Evolutionary conservation across 2,329 filamentous ascomycete genomes (phyloP).

Genomic region (Emmonsia crescens): DNA sequence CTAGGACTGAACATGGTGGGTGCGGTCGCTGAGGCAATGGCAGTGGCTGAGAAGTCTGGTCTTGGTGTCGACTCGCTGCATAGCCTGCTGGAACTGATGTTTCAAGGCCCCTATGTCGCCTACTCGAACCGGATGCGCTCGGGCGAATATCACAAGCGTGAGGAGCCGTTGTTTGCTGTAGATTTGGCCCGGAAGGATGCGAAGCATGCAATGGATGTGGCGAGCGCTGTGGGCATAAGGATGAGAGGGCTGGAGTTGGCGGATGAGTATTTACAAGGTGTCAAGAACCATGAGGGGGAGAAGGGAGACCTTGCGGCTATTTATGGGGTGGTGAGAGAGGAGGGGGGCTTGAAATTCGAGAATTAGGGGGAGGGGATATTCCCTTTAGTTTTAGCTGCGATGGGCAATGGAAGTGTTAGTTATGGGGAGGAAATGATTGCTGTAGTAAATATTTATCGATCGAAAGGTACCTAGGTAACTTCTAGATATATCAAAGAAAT

Average conservation of each 20-base stretch:
- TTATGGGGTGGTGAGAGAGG: constrained; percentile 67
- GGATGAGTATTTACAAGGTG: constrained; percentile 56
- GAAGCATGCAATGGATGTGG: constrained; percentile 60
- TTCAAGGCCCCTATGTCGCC: constrained; percentile 62
- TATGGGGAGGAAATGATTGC: not conserved
- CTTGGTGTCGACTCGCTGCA: constrained; percentile 61
- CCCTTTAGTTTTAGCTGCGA: not conserved
- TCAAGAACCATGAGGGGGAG: constrained; percentile 58
- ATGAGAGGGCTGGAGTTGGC: constrained; percentile 56
- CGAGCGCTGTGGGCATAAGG: constrained; percentile 49
- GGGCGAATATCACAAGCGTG: constrained; percentile 65
- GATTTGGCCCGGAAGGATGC: constrained; percentile 77
- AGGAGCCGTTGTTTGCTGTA: constrained; percentile 71
- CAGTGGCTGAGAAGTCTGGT: constrained; percentile 69
- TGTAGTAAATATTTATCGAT: too few species aligned
- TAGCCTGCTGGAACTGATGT: constrained; percentile 59
- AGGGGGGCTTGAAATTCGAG: constrained; percentile 64
- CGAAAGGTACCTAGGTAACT: not conserved
- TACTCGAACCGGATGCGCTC: constrained; percentile 64
- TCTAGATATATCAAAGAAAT: not conserved
- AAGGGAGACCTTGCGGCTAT: constrained; percentile 72
- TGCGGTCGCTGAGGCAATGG: constrained; percentile 65
- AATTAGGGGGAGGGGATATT: constrained; percentile 33
- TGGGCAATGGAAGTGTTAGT: not conserved
- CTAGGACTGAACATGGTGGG: constrained; percentile 78